Evolutionary conservation across 768 basidiomycete genomes (phyloP), one percentile per base, ranked within the genome.

Genomic region (Suillus tomentosus): DNA sequence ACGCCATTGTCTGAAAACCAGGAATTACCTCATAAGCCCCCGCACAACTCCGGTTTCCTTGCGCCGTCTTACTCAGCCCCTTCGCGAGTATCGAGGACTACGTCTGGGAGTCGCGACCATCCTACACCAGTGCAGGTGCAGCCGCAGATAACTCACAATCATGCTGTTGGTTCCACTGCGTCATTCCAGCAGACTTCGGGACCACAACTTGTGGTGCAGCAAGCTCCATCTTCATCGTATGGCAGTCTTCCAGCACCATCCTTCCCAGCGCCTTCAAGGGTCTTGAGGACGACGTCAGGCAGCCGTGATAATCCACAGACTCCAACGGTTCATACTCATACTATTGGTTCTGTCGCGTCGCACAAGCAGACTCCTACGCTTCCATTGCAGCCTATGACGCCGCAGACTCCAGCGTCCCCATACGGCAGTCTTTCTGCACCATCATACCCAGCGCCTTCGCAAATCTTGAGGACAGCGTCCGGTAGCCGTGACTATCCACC

Each of bases 41-140:
- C 61, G 42, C 62, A 76, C 43, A 67, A 76, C 62, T 64, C 68
- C 60, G 45, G 60, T 34, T 54, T 77, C 2, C 72, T 76, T 48
- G 71, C 62, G 0, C 74, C 74, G 24, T 62, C 74, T 17, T 67
- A 74, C 66, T 68, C 74, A 36, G 66, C 74, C 7, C 70, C 74
- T n/a, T 53, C 70, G 47, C 68, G 71, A 34, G 48, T 15, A 3
- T 71, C 74, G 59, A 75, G 66, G 59, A 69, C 68, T 22, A 64
- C 45, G 24, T 71, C 74, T 22, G 62, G 62, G 36, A 71, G 68
- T 37, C 72, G 69, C 17, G 70, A 74, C 42, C 71, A 68, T 34
- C 73, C 48, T 19, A 14, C 57, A 43, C 68, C 65, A n/a, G 43
- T 67, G 9, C 72, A 70, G 39, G 58, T 31, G 19, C 53, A 54